These are phyloP conservation scores for Eucalyptus cloeziana DNA, from an alignment of 345 rosid species.

Conservation along the genomic window DNA sequence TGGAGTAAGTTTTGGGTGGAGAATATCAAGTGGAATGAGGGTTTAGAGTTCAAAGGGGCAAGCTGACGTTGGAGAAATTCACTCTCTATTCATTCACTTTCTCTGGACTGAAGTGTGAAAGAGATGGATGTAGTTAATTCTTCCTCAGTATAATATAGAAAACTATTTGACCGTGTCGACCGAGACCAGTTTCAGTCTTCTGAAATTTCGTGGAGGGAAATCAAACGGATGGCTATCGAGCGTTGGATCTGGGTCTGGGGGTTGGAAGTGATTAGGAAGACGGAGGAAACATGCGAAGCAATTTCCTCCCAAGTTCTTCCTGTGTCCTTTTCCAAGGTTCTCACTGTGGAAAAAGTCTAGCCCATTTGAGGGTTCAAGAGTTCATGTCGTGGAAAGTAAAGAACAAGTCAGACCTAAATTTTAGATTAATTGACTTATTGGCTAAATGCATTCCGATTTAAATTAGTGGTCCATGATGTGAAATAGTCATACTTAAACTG, in stretches of 20 bases:
- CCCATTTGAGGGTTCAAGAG: background rate
- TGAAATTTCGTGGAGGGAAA: background rate
- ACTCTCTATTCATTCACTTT: too few species aligned
- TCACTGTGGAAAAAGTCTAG: background rate
- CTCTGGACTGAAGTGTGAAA: background rate
- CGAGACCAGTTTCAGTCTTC: too few species aligned
- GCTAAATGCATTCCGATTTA: background rate
- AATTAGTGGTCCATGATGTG: background rate
- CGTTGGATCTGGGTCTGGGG: background rate
- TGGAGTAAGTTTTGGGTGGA: too few species aligned
- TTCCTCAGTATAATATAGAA: too few species aligned
- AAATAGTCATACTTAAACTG: background rate
- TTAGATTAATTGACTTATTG: background rate
- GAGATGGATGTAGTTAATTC: background rate
- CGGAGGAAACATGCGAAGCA: background rate
- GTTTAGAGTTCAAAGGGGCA: too few species aligned
- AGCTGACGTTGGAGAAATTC: background rate
- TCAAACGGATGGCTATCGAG: background rate
- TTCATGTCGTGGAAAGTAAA: accelerated
- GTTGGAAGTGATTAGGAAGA: background rate
- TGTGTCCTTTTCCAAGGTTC: accelerated
- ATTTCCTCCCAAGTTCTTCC: background rate
- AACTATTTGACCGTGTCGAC: too few species aligned
- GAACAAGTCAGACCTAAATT: background rate
- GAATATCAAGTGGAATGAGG: too few species aligned